These are phyloP conservation scores for Xylaria acuta DNA, from an alignment of 495 filamentous ascomycete genomes.

Conservation along the genomic window DNA sequence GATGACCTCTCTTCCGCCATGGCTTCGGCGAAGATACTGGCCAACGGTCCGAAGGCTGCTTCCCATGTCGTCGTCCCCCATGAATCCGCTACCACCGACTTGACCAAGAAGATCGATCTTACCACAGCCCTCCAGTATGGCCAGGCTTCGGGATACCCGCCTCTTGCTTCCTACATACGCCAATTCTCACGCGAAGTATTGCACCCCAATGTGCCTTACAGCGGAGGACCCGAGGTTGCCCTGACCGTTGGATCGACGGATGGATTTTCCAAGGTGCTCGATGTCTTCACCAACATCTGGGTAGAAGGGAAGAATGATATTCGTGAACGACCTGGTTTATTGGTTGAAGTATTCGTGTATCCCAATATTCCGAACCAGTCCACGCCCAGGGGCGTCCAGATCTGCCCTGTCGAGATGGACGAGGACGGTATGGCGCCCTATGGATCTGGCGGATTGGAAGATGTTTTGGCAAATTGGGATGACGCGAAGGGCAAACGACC, in stretches of 20 bases:
- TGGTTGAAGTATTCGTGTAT: slow-evolving; percentile 82
- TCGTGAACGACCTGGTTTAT: slow-evolving; percentile 69
- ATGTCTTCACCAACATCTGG: slow-evolving; percentile 77
- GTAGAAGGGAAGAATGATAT: slow-evolving; percentile 68
- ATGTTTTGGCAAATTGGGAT: slow-evolving; percentile 86
- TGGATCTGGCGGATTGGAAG: slow-evolving; percentile 74
- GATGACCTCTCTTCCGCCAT: slow-evolving; percentile 22
- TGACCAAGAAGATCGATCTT: slow-evolving; percentile 75
- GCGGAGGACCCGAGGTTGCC: slow-evolving; percentile 74
- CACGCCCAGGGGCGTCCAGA: slow-evolving; percentile 70
- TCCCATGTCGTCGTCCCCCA: slow-evolving; percentile 75
- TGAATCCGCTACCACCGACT: slow-evolving; percentile 57
- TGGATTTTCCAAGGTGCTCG: slow-evolving; percentile 77
- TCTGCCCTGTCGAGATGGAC: slow-evolving; percentile 77
- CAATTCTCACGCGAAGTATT: slow-evolving; percentile 78
- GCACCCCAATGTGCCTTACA: slow-evolving; percentile 81
- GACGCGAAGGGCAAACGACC: slow-evolving; percentile 71
- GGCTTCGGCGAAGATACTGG: neutral
- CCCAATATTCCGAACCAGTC: slow-evolving; percentile 73
- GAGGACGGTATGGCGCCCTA: slow-evolving; percentile 71
- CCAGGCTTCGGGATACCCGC: slow-evolving; percentile 74
- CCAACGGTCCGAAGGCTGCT: slow-evolving; percentile 32
- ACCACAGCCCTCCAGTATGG: slow-evolving; percentile 87
- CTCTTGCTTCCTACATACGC: slow-evolving; percentile 75
- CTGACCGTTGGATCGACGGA: slow-evolving; percentile 84